Percentiles rank a stretch among this genome's conserved stretches.
Conservation (phyloP, 805 yeast species). For the Myxozyma lipomycoides region DNA sequence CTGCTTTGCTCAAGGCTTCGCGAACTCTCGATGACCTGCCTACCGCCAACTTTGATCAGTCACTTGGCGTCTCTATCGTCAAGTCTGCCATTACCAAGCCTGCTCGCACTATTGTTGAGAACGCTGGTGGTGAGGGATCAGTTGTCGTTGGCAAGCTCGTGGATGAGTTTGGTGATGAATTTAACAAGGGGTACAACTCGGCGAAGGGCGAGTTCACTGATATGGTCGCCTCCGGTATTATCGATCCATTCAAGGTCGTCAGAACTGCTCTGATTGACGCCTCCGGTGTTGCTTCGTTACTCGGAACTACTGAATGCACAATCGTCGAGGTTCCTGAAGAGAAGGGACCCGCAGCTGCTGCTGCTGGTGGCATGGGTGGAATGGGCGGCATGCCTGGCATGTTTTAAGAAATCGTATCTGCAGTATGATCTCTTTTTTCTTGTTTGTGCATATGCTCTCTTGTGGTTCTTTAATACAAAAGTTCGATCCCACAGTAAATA, state of each 20-base stretch:
- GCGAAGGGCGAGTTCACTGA: slow-evolving; percentile 90
- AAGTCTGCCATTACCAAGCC: slow-evolving; percentile 91
- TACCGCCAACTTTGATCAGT: slow-evolving; percentile 90
- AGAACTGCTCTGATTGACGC: slow-evolving; percentile 95
- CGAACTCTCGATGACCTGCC: slow-evolving; percentile 55
- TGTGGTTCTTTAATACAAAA: no score
- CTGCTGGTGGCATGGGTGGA: slow-evolving; percentile 61
- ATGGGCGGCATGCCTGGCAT: slow-evolving; percentile 47
- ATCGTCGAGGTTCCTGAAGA: slow-evolving; percentile 86
- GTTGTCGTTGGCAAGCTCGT: slow-evolving; percentile 87
- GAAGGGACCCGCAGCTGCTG: slow-evolving; percentile 53
- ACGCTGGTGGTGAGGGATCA: slow-evolving; percentile 97
- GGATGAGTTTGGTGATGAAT: slow-evolving; percentile 57
- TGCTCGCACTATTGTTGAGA: slow-evolving; percentile 90
- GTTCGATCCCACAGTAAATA: no score
- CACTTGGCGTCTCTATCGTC: slow-evolving; percentile 91
- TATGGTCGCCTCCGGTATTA: slow-evolving; percentile 95
- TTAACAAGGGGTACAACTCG: slow-evolving; percentile 88
- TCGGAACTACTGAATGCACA: slow-evolving; percentile 98
- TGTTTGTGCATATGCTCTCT: no score
- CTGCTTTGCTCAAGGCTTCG: slow-evolving; percentile 92
- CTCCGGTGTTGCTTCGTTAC: slow-evolving; percentile 91
- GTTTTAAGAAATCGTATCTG: not conserved
- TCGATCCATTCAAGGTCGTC: slow-evolving; percentile 97
- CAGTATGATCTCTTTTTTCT: not conserved